Conservation (phyloP, 1,284 basidiomycete genomes). For the Rhodotorula glutinis region DNA sequence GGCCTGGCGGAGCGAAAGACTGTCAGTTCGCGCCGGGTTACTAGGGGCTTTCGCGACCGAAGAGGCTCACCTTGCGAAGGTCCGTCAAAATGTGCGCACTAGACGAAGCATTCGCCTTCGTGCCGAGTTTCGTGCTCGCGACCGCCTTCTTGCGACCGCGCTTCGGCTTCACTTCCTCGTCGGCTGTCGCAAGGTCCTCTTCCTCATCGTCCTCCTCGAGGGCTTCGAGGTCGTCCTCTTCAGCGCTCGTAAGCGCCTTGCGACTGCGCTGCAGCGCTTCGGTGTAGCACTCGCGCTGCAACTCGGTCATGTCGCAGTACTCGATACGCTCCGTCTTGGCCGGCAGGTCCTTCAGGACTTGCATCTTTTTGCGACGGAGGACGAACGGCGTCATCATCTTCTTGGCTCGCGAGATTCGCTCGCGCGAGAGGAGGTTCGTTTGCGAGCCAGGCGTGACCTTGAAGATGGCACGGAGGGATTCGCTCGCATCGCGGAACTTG, state of each 20-base stretch:
- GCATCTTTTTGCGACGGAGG: constrained; percentile 85
- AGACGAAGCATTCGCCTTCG: constrained; percentile 36
- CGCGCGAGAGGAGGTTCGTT: constrained; percentile 81
- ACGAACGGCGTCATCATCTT: constrained; percentile 99
- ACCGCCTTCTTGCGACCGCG: constrained; percentile 34
- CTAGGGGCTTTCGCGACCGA: neutral
- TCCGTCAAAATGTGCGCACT: constrained; percentile 53
- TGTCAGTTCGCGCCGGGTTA: constrained; percentile 63
- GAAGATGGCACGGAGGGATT: constrained; percentile 87
- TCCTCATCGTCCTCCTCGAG: constrained; percentile 33
- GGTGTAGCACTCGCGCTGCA: constrained; percentile 79
- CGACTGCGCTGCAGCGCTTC: constrained; percentile 79
- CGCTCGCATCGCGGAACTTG: constrained; percentile 72
- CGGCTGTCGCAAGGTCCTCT: constrained; percentile 41
- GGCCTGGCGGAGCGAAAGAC: constrained; percentile 77
- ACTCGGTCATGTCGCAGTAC: constrained; percentile 85
- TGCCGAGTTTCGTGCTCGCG: constrained; percentile 46
- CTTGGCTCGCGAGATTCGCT: constrained; percentile 61
- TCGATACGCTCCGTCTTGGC: constrained; percentile 88
- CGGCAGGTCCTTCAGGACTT: constrained; percentile 90
- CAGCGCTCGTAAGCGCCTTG: constrained; percentile 67
- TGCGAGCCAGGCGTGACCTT: constrained; percentile 88
- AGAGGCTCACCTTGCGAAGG: constrained; percentile 59
- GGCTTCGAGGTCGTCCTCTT: constrained; percentile 46
- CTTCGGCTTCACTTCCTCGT: constrained; percentile 47